These are phyloP conservation scores for Friedmanniomyces simplex DNA, from an alignment of 495 filamentous ascomycete genomes.

Conservation along the genomic window DNA sequence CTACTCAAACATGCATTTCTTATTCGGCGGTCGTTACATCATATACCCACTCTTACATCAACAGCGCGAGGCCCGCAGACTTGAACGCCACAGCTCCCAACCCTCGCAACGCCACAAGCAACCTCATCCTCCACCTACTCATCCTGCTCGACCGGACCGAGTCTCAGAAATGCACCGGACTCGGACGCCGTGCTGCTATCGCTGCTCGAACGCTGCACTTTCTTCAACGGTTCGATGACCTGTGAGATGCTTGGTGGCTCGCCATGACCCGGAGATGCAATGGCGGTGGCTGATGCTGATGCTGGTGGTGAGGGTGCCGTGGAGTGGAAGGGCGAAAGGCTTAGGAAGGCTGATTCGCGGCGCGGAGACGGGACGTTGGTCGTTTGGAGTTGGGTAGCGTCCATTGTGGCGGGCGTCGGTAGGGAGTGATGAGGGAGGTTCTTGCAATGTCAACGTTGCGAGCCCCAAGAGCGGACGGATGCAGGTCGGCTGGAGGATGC, in stretches of 20 bases:
- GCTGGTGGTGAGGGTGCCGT: constrained; percentile 4
- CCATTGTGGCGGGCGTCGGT: neutral
- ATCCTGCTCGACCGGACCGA: constrained; percentile 1
- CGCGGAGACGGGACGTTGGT: neutral
- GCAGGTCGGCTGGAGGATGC: neutral
- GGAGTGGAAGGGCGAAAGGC: constrained; percentile 13
- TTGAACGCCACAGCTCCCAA: neutral
- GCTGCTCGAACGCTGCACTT: neutral
- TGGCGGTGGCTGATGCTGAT: neutral
- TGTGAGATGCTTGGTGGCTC: neutral
- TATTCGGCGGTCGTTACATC: neutral
- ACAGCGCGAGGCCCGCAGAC: neutral
- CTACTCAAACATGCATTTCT: neutral
- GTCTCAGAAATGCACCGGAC: constrained; percentile 3
- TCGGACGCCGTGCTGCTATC: constrained; percentile 2
- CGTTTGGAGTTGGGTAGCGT: neutral
- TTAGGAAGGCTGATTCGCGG: constrained; percentile 9
- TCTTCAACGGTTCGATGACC: neutral
- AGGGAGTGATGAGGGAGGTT: neutral
- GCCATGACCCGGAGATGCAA: neutral
- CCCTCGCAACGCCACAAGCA: neutral
- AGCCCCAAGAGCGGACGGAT: neutral
- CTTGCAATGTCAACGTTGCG: neutral
- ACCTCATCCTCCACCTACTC: neutral
- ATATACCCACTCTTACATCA: neutral